A percentile compares a stretch with the other conserved stretches of the same genome.
These are phyloP conservation scores for Stellera chamaejasme DNA, from an alignment of 345 rosid genomes.

Conservation along the genomic window DNA sequence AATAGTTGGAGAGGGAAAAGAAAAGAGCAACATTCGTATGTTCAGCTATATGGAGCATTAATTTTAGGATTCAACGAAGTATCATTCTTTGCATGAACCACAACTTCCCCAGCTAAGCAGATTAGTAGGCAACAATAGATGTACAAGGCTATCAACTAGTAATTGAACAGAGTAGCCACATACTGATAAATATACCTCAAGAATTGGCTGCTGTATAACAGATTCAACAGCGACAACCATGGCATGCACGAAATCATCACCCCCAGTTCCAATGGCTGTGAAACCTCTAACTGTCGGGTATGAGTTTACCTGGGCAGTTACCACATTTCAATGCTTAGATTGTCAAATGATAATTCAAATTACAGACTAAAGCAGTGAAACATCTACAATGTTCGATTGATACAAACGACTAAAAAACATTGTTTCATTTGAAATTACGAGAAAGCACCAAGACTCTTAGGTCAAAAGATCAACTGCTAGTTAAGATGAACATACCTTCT, in stretches of 20 bases:
- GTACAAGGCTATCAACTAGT: too few relatives aligned
- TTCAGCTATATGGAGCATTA: too few relatives aligned
- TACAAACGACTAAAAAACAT: neutral
- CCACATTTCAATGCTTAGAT: constrained; percentile 1
- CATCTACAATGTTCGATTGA: neutral
- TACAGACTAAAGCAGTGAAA: neutral
- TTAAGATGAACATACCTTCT: constrained; percentile 45
- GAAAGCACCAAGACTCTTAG: too few relatives aligned
- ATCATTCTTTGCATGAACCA: too few relatives aligned
- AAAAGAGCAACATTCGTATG: too few relatives aligned
- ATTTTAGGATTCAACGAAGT: too few relatives aligned
- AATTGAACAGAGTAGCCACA: neutral
- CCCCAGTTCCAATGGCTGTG: constrained; percentile 95
- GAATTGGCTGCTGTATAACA: constrained; percentile 75
- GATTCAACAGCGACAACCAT: constrained; percentile 98
- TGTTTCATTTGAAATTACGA: too few relatives aligned
- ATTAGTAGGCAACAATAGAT: too few relatives aligned
- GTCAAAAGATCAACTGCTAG: too few relatives aligned
- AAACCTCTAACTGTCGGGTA: constrained; percentile 96
- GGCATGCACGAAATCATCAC: constrained; percentile 92
- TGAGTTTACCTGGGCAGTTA: constrained; percentile 61
- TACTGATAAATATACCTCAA: constrained; percentile 42
- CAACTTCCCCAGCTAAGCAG: too few relatives aligned
- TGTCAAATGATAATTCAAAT: neutral
- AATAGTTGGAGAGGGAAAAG: too few relatives aligned